A percentile compares a stretch with the other conserved stretches of the same genome.
Conservation (phyloP, 257 asterid genomes). For the Solanum chiquidenum region DNA sequence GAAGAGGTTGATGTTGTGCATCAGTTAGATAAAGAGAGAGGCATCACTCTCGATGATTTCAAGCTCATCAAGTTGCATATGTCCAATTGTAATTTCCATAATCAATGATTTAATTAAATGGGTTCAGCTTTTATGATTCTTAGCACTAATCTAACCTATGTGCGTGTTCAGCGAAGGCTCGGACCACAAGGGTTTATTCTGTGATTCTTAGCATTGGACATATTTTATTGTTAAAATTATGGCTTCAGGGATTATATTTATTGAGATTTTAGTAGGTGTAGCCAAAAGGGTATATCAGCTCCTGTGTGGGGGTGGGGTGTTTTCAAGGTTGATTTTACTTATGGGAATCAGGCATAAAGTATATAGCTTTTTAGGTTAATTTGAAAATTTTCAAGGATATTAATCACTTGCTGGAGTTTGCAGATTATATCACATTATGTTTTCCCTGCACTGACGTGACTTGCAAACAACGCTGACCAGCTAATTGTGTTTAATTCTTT, state of each 20-base stretch:
- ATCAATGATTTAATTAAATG: background rate
- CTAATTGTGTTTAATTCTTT: background rate
- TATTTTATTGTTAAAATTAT: background rate
- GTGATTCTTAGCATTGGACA: background rate
- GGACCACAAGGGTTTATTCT: background rate
- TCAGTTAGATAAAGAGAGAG: constrained; percentile 67
- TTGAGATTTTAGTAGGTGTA: background rate
- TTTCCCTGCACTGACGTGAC: background rate
- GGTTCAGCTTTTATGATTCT: background rate
- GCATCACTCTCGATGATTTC: constrained; percentile 74
- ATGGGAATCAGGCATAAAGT: background rate
- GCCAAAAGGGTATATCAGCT: background rate
- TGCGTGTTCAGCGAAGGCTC: background rate
- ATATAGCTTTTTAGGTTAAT: background rate
- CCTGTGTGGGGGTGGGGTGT: background rate
- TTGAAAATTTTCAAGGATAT: background rate
- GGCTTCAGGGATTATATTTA: background rate
- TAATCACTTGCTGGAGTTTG: background rate
- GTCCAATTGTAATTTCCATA: constrained; percentile 45
- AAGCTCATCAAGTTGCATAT: constrained; percentile 85
- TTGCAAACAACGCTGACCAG: too few relatives aligned
- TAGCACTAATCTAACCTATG: background rate
- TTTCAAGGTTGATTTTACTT: background rate
- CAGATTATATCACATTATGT: background rate
- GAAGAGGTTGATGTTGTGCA: constrained; percentile 81